Evolutionary conservation across 2,329 filamentous ascomycete genomes (phyloP), one percentile per base, ranked within the genome.

Genomic region (Paramyrothecium sp.): DNA sequence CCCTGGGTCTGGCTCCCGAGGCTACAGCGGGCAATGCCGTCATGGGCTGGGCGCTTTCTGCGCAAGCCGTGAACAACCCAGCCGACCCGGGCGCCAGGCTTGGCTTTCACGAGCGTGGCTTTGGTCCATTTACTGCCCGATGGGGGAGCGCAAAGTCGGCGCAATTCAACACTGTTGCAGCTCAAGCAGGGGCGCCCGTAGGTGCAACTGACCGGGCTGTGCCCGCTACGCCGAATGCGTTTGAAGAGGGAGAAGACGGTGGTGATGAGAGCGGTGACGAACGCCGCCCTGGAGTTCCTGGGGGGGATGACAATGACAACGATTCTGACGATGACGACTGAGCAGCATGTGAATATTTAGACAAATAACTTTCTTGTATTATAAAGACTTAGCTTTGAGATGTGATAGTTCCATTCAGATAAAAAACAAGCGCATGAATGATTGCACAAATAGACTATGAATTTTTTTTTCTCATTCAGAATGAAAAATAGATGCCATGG

Each of bases 11-110:
- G 5, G 64, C 62, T 0, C 63, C 69, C 0, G 66, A 61, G 5
- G 63, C 57, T 4, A 61, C 67, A 2, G 60, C 55, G 1, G 63
- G 61, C 2, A 60, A 64, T 11, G 66, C 66, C 7, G 69, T 67
- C 49, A 73, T 75, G 71, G 73, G 71, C 21, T 75, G 72, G 71
- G 73, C 70, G 7, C 56, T 75, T 16, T 70, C 67, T 0, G 63
- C 63, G 56, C 61, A 65, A 1, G 60, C 58, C 0, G 61, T 67
- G 2, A 48, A 61, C 0, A 63, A 69, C 44, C 60, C 65, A 1
- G 62, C 51, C 2, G 58, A 63, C 17, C 60, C 66, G 1, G 66
- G 61, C 1, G 67, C 64, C 3, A 53, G 57, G 2, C 61, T 74
- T 4, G 63, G 61, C 0, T 73, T 73, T 50, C 71, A 73, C 56